A percentile compares a stretch with the other conserved stretches of the same genome.
Evolutionary conservation across 306 rosid species (phyloP).

Genomic region (Vigna mungo): DNA sequence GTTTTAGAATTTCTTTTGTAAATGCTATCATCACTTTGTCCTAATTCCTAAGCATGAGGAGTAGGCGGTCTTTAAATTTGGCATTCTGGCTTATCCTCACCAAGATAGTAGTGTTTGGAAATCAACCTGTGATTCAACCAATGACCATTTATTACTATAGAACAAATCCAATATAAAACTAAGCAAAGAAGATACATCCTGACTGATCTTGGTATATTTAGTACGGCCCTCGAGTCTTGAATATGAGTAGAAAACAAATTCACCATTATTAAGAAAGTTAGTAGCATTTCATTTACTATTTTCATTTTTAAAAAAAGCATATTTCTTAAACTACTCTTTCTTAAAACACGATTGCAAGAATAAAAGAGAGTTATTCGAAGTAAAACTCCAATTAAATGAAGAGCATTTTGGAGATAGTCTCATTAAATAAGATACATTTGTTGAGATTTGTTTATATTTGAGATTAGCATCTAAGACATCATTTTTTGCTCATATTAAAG

Average conservation of each 20-base stretch:
- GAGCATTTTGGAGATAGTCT: neutral
- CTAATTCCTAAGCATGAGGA: neutral
- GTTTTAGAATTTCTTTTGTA: slow-evolving; percentile 38
- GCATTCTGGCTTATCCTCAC: neutral
- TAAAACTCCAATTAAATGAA: neutral
- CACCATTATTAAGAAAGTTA: neutral
- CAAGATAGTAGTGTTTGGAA: too few species aligned
- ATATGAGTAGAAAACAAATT: too few species aligned
- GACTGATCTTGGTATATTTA: slow-evolving; percentile 11
- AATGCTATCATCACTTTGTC: neutral
- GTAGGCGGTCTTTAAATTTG: neutral
- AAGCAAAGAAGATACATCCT: neutral
- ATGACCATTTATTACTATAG: slow-evolving; percentile 1
- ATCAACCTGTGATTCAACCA: neutral
- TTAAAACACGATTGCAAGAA: neutral
- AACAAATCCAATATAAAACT: slow-evolving; percentile 1
- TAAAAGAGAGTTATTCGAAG: neutral
- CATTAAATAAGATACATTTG: neutral
- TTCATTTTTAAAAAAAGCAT: too few species aligned
- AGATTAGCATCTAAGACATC: neutral
- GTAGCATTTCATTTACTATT: too few species aligned
- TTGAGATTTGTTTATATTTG: neutral
- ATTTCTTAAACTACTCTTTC: neutral
- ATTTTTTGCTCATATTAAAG: too few species aligned
- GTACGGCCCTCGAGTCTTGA: neutral